Evolutionary conservation across 257 asterid genomes (phyloP), one percentile per base, ranked within the genome.

Genomic region (Solanum gandarillasii): DNA sequence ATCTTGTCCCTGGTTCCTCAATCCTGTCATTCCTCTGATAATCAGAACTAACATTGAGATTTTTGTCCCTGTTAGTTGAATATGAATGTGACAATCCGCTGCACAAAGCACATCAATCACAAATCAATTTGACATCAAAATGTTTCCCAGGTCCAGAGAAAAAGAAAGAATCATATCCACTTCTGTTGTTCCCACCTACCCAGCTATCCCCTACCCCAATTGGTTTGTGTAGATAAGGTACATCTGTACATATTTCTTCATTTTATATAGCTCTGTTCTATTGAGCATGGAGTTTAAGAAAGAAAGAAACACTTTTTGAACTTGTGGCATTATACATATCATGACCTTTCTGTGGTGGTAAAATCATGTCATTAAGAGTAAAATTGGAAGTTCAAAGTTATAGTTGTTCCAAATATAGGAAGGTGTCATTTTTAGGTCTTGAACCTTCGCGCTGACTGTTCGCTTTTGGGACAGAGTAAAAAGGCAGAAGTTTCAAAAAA

Each of bases 41-140:
- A 25, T 67, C 76, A 27, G 88, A 46, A 14, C 82, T 75, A 67
- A 87, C 81, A 89, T 92, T 92, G 75, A 93, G 88, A 88, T 89
- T 90, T 88, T 74, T 93, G 87, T 96, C 99, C 90, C 94, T 88
- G 48, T 91, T 92, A 70, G 95, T 93, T 84, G 99, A 91, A 93
- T 92, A 97, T n/a, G 99, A 97, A 88, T 94, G 98, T n/a, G 99
- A 96, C 92, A 97, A 89, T 75, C 98, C 96, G 91, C 98, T 95
- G 93, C 84, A 36, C 46, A 71, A 89, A 85, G 55, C 29, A 68
- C 74, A 65, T 35, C 52, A 23, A 81, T 43, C 46, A 68, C 62
- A 87, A 60, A 72, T 83, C 34, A 89, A 32, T 34, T 87, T 48
- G 73, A 86, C 48, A 38, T 73, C 55, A 46, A 72, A 73, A 73